phyloP scores from a whole-genome alignment of 169 alveolate genomes.

The Plasmodium billcollinsi region DNA sequence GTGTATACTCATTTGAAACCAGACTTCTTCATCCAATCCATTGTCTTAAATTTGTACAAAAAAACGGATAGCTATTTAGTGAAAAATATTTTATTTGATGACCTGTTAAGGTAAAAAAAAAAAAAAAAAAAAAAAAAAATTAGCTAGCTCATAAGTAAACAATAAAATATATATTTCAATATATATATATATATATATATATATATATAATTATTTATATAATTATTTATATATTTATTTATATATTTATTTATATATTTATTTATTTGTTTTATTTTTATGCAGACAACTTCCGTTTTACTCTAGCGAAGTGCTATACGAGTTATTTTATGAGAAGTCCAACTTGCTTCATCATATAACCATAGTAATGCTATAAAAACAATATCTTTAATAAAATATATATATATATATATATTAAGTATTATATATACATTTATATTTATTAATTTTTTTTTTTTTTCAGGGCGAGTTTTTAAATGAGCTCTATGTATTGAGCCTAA shows the following conservation, averaged over 20 bases:
- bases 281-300: conserved; percentile 66
- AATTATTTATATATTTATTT: background rate
- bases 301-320: conserved; percentile 50
- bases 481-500: conserved; percentile 12
- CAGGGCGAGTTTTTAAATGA: conserved; percentile 63
- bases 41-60: conserved; percentile 24
- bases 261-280: background rate
- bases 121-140: background rate
- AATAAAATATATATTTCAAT: too few relatives aligned
- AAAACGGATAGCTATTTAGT: conserved; percentile 6
- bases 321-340: conserved; percentile 24
- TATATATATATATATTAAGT: background rate
- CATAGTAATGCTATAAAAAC: conserved; percentile 22
- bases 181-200: background rate
- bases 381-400: background rate
- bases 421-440: conserved; percentile 1
- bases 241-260: background rate
- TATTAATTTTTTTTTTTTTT: background rate
- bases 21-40: conserved; percentile 39
- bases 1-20: conserved; percentile 29
- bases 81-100: conserved; percentile 26
- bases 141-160: background rate
- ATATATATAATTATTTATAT: background rate
- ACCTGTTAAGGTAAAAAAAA: conserved; percentile 21
- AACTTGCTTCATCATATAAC: conserved; percentile 44